Evolutionary conservation across 345 rosid species (phyloP).

Genomic region (Eucalyptus marginata): DNA sequence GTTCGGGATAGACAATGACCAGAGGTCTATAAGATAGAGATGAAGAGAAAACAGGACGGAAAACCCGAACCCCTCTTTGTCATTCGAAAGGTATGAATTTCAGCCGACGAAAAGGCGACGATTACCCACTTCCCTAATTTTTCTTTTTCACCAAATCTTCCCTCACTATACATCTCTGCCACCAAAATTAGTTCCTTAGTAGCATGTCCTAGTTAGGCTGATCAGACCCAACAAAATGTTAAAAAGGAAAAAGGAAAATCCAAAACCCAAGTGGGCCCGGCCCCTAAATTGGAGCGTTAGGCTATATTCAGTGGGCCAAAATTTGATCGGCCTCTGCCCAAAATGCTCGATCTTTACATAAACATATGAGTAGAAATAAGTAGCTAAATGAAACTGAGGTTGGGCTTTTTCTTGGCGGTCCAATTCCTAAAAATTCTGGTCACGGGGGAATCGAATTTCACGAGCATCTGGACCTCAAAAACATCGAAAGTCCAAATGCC

Average conservation of each 20-base stretch:
- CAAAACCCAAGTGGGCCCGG: background rate
- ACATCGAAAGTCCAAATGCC: background rate
- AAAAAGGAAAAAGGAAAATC: background rate
- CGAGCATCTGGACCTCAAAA: background rate
- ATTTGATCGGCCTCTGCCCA: background rate
- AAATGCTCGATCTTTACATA: background rate
- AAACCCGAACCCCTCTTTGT: background rate
- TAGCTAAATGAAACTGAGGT: background rate
- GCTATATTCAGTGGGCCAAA: background rate
- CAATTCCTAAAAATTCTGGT: background rate
- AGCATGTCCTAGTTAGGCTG: background rate
- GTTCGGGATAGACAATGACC: background rate
- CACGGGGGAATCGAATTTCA: background rate
- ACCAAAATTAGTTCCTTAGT: background rate
- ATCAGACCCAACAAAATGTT: background rate
- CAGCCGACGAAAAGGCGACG: background rate
- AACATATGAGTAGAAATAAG: accelerated
- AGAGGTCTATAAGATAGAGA: background rate
- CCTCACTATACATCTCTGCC: background rate
- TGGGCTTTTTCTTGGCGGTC: background rate
- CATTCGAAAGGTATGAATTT: background rate
- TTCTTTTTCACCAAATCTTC: background rate
- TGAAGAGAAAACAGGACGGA: accelerated
- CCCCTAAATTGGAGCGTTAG: background rate
- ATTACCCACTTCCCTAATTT: background rate